These are phyloP conservation scores for Prunus fruticosa DNA, from an alignment of 306 rosid genomes.

Conservation along the genomic window DNA sequence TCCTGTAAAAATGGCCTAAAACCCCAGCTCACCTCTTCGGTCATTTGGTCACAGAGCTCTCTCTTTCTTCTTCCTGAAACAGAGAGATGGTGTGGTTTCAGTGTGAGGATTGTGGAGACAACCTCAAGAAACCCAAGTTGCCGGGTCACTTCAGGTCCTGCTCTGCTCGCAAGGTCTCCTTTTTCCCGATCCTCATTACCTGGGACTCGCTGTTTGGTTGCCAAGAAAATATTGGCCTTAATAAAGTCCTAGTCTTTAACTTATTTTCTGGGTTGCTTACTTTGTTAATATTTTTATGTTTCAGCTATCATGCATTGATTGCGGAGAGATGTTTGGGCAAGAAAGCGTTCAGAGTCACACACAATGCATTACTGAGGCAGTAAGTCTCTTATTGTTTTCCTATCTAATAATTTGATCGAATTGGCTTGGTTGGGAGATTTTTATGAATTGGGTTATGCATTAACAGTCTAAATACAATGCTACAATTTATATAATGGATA, in stretches of 20 bases:
- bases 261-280: not conserved
- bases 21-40: conserved; percentile 2
- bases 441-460: not conserved
- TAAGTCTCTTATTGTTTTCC: conserved; percentile 32
- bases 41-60: not conserved
- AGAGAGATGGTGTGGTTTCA: conserved; percentile 90
- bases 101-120: conserved; percentile 92
- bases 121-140: conserved; percentile 85
- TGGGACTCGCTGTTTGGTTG: not conserved
- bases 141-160: conserved; percentile 65
- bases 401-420: not conserved
- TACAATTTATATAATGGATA: too few species aligned
- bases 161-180: conserved; percentile 61
- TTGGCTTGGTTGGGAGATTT: not conserved
- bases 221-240: not conserved
- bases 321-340: conserved; percentile 72
- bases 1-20: conserved; percentile 1
- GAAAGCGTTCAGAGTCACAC: conserved; percentile 76
- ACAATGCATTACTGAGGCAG: conserved; percentile 89
- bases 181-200: not conserved
- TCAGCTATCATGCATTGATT: conserved; percentile 92
- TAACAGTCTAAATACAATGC: too few species aligned
- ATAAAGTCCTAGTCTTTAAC: not conserved
- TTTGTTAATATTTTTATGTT: not conserved
- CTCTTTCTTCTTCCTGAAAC: not conserved